Evolutionary conservation across 2,329 filamentous ascomycete species (phyloP).

Genomic region (Hyphodiscus sp.): DNA sequence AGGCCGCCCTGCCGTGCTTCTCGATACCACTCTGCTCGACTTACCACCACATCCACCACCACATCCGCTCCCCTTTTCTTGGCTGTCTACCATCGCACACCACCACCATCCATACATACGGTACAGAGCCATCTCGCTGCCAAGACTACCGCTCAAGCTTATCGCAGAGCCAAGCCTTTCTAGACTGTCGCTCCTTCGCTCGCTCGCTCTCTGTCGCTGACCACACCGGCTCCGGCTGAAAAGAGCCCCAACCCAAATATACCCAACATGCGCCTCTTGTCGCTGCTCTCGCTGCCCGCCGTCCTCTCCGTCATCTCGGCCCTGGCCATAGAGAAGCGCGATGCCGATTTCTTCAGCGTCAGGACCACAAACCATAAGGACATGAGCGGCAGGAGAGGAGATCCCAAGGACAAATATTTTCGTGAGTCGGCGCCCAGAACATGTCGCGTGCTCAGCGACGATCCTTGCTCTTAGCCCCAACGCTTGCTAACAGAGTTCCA

Average conservation of each 20-base stretch:
- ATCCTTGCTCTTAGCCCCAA: background rate
- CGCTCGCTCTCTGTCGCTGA: no score
- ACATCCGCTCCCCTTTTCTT: background rate
- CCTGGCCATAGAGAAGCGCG: constrained; percentile 23
- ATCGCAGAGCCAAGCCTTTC: background rate
- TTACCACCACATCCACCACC: background rate
- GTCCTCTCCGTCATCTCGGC: constrained; percentile 19
- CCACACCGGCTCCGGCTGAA: no score
- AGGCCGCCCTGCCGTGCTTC: background rate
- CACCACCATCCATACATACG: background rate
- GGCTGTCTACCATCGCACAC: background rate
- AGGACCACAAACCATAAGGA: constrained; percentile 27
- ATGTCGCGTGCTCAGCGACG: constrained; percentile 8
- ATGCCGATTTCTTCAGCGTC: constrained; percentile 28
- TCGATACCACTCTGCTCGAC: background rate
- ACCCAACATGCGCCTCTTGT: constrained; percentile 24
- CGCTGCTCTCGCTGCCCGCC: constrained; percentile 21
- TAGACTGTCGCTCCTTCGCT: no score
- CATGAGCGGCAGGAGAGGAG: constrained; percentile 26
- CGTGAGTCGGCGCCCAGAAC: constrained; percentile 25
- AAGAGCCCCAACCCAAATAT: background rate
- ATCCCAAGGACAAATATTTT: constrained; percentile 33
- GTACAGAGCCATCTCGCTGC: background rate
- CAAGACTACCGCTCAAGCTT: constrained; percentile 6
- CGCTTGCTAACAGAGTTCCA: constrained; percentile 10